phyloP scores from a whole-genome alignment of 73 alveolate species.

The Durusdinium trenchii region DNA sequence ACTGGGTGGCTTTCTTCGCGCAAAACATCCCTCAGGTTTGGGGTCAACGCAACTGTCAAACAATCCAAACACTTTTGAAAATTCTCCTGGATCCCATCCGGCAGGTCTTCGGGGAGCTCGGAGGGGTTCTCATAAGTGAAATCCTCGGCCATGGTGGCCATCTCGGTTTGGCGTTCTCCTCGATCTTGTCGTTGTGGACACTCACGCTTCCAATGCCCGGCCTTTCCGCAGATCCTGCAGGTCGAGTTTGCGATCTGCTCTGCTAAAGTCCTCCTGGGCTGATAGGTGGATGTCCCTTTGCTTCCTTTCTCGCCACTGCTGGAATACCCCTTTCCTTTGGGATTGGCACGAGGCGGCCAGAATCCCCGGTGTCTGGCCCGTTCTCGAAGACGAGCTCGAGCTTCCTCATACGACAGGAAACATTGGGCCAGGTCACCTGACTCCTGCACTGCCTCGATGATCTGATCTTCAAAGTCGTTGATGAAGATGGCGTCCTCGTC shows the following conservation, averaged over 20 bases:
- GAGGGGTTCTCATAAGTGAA: background rate
- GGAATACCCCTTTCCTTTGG: background rate
- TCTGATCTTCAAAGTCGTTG: conserved; percentile 6
- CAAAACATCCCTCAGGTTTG: no score
- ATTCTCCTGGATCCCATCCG: background rate
- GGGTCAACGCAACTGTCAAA: no score
- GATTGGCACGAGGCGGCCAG: background rate
- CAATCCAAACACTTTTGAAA: no score
- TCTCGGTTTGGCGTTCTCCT: background rate
- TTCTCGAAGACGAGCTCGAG: background rate
- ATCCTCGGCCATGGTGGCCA: background rate
- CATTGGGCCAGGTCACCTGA: background rate
- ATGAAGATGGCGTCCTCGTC: conserved; percentile 23
- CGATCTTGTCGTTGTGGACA: background rate
- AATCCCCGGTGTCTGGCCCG: background rate
- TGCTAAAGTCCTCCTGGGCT: background rate
- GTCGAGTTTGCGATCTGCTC: background rate
- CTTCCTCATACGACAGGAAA: background rate
- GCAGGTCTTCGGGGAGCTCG: background rate
- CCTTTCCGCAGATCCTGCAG: background rate
- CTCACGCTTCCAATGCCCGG: conserved; percentile 20
- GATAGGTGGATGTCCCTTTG: background rate
- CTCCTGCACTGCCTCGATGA: background rate
- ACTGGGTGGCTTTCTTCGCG: no score
- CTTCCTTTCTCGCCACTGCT: background rate